phyloP scores from a whole-genome alignment of 345 rosid genomes.

The Gossypium raimondii region DNA sequence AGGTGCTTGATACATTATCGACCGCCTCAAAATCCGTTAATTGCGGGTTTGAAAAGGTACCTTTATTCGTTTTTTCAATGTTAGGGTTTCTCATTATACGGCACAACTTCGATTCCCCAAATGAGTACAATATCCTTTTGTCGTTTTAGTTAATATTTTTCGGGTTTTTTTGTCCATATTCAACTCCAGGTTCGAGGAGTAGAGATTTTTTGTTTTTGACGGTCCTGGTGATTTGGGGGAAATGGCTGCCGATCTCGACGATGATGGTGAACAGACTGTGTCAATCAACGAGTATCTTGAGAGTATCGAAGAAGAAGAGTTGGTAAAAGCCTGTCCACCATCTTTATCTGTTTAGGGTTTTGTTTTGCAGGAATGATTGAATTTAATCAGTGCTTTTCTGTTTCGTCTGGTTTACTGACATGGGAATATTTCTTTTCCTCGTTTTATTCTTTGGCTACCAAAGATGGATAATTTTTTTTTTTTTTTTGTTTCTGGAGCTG shows the following conservation, averaged over 20 bases:
- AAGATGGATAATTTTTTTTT: too few species aligned
- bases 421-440: too few species aligned
- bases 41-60: neutral
- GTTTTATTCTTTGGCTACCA: neutral
- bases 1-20: neutral
- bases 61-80: neutral
- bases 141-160: neutral
- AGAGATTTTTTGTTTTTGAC: neutral
- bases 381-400: neutral
- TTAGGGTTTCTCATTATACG: conserved; percentile 1
- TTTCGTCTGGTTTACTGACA: neutral
- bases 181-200: neutral
- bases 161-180: neutral
- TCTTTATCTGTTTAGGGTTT: conserved; percentile 3
- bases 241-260: conserved; percentile 57
- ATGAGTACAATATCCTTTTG: neutral
- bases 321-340: conserved; percentile 39
- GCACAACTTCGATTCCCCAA: neutral
- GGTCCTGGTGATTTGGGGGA: conserved; percentile 13
- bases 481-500: neutral
- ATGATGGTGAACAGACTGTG: conserved; percentile 62
- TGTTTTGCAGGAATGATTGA: neutral
- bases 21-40: neutral
- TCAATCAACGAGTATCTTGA: conserved; percentile 80
- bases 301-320: conserved; percentile 74